Base-by-base conservation (phyloP, 106 monocot species). In the Dioscorea dumetorum region DNA sequence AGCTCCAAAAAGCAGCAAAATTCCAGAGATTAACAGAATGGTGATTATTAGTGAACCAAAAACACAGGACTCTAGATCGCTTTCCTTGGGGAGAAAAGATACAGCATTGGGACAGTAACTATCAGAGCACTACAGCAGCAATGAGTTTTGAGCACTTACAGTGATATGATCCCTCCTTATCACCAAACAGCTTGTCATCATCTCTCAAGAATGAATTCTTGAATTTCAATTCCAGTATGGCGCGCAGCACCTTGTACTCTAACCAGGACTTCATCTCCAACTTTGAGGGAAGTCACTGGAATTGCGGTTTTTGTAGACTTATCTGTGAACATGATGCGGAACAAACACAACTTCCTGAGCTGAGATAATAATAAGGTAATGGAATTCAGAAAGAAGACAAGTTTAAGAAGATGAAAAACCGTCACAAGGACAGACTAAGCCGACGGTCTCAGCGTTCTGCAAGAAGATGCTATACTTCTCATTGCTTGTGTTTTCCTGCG, bases 381-480 rank as follows among this genome's bases (percentile, higher is more conserved):
- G 17, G 13, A 69, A 7, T 41, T 41, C 41, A 6, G 9, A 41
- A 53, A 17, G 23, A 52, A 24, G 24, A 33, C 17, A 18, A 50
- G 11, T 49, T 59, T 35, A 0, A 16, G 15, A n/a, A 18, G 48
- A 4, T 18, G 48, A 74, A 49, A 41, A 50, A 87, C 86, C 79
- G 73, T 71, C 73, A 51, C 12, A 12, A 48, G 79, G 82, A 18
- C 79, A 76, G 24, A 87, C 72, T 50, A 82, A 67, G 28, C 82
- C 82, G 24, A 87, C 86, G n/a, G 86, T 87, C 67, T 87, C 86
- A 62, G 82, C 82, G 71, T 87, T 87, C 24, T 82, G 86, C 33
- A 87, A 76, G 72, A 87, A 82, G 65, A 87, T 87, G 59, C 51
- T 87, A 31, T 77, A 79, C 0, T 58, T 70, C 32, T 87, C 79